Evolutionary conservation across 495 filamentous ascomycete species (phyloP), one percentile per base, ranked within the genome.

Genomic region (Cercophora sp.): DNA sequence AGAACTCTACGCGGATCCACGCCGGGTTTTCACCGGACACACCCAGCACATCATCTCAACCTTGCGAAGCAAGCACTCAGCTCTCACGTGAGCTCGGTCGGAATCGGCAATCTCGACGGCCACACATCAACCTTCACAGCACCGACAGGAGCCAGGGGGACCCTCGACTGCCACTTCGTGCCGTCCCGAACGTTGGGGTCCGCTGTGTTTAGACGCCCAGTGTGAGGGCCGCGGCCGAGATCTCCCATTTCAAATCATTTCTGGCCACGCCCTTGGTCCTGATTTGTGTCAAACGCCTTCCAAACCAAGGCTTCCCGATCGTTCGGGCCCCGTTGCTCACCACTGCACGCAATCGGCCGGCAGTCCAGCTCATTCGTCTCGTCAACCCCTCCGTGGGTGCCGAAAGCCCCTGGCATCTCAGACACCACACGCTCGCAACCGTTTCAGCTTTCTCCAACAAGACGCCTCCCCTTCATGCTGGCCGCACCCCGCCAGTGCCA

Each of bases 361-460:
- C 44, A 13, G 35, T 51, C 39, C 46, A 34, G 8, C 8, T 4
- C 16, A 16, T 27, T 47, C 6, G 25, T 24, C 32, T 49, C 23
- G 29, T 49, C 16, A 22, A 45, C 5, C 15, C 23, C 44, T 15
- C 19, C 39, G 3, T 19, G 9, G 16, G 15, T 32, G 31, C 40
- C 19, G 50, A 44, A 9, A 35, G 29, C 35, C 32, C 41, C 45
- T 39, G 18, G 29, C 15, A 29, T 48, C 56, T 55, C 56, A 51
- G 52, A 59, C 56, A 48, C 25, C 20, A 19, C 26, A 34, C 6
- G 39, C 27, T 51, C 48, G 41, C 34, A 39, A 52, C 48, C 29
- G 57, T 59, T 59, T 59, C 57, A 59, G 35, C 48, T 49, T 32
- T 46, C 9, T 18, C 23, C 43, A 48, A 26, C 36, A n/a, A 34